Evolutionary conservation across 2,329 filamentous ascomycete species (phyloP).

Genomic region (Ceratocystis cacaofunesta): DNA sequence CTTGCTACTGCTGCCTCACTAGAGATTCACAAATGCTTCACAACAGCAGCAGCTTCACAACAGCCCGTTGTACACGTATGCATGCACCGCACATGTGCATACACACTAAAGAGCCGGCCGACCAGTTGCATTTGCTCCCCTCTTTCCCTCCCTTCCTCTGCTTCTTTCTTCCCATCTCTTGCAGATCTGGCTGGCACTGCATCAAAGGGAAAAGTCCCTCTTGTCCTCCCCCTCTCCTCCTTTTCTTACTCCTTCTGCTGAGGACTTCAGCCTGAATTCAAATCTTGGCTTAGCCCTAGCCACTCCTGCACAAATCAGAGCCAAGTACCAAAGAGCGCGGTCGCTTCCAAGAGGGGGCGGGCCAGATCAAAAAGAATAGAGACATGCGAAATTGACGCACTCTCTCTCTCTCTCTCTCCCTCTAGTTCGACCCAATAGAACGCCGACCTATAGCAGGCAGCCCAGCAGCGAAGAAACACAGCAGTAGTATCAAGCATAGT

Average conservation of each 20-base stretch:
- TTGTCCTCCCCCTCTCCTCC: neutral
- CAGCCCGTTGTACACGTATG: neutral
- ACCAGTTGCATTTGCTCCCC: neutral
- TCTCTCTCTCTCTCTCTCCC: no score
- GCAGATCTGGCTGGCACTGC: neutral
- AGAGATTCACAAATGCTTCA: conserved; percentile 2
- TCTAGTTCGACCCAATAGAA: neutral
- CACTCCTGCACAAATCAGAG: neutral
- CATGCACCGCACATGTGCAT: neutral
- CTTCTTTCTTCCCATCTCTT: neutral
- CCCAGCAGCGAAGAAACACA: neutral
- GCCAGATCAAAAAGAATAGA: neutral
- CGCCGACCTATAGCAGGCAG: neutral
- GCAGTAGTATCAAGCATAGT: neutral
- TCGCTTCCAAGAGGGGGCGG: neutral
- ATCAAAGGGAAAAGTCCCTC: neutral
- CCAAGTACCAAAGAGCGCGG: neutral
- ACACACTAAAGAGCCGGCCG: neutral
- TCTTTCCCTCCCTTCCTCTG: neutral
- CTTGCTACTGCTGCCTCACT: neutral
- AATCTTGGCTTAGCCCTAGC: neutral
- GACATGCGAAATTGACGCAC: neutral
- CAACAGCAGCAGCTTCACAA: neutral
- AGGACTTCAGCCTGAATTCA: neutral
- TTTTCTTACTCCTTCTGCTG: neutral